Conservation (phyloP, 192 early-diverging fungal species). For the Allomyces macrogynus region DNA sequence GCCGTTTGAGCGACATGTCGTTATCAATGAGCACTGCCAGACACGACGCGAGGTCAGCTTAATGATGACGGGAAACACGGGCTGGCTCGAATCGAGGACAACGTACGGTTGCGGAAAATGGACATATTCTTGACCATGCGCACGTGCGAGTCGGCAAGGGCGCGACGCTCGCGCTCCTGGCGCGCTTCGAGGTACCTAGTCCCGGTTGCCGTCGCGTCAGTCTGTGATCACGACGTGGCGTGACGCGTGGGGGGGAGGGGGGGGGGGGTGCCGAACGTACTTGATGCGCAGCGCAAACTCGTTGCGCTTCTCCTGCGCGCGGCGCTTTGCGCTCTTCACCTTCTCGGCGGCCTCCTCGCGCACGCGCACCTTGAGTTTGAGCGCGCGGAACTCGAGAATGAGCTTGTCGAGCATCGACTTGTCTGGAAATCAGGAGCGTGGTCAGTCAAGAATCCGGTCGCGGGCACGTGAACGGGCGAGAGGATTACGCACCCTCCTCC, state of each 20-base stretch:
- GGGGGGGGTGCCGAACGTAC: neutral
- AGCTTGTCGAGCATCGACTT: conserved; percentile 12
- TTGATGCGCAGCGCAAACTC: conserved; percentile 4
- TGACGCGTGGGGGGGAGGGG: no score
- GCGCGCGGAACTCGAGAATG: conserved; percentile 6
- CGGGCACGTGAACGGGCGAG: no score
- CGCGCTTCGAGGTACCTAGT: conserved; percentile 4
- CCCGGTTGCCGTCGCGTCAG: no score
- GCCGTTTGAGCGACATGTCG: neutral
- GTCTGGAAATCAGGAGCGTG: neutral
- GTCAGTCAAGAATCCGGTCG: no score
- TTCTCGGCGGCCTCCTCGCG: conserved; percentile 5
- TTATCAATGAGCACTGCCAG: conserved; percentile 6
- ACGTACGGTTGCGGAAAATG: conserved; percentile 7
- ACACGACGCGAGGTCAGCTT: no score
- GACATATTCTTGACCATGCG: conserved; percentile 12
- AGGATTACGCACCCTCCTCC: conserved; percentile 1
- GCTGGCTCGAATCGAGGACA: no score
- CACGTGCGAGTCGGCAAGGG: conserved; percentile 9
- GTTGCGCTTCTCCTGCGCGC: conserved; percentile 5
- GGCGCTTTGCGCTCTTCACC: conserved; percentile 8
- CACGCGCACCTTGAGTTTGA: conserved; percentile 8
- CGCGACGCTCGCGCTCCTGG: conserved; percentile 12
- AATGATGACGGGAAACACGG: no score
- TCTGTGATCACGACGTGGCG: no score